Base-by-base conservation (phyloP, 495 filamentous ascomycete species). In the Bombardia bombarda region DNA sequence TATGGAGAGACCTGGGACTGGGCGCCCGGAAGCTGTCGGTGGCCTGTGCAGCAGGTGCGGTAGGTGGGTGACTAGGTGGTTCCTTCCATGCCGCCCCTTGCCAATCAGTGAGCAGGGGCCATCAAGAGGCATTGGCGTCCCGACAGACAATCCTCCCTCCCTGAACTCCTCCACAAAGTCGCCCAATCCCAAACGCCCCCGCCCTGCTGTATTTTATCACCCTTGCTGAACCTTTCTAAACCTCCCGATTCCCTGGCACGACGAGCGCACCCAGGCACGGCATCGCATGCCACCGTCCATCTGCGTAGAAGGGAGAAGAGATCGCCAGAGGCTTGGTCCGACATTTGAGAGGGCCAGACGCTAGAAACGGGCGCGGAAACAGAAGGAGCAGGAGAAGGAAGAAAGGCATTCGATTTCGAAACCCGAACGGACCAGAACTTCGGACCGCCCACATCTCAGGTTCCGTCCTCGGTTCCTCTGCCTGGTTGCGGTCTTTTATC, bases 111-210 rank as follows among this genome's bases (percentile, higher is more conserved):
- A 23, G 36, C 36, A 32, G 30, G 43, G 36, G 23, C 43, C 43
- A 40, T 31, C 36, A 34, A 46, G 37, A 46, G 28, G 43, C 43
- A 37, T 38, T 46, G 30, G 43, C 43, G 32, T 43, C 41, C 41
- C 31, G 41, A 43, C 31, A 36, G 41, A 14, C 14, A n/a, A n/a
- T 21, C 7, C 43, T 23, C 23, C 41, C 24, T 18, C 34, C 43
- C 25, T 45, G 31, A 45, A 37, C 19, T 22, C 30, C 7, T 30
- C 33, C 26, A 21, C 26, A 32, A 40, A 32, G 23, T 26, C 25
- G 10, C 23, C 43, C 43, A 46, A 46, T 46, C 36, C 43, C 43
- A 40, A 40, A 40, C 43, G 35, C 24, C 43, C 43, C 37, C 36
- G 20, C 36, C 32, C 20, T 45, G 21, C 34, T 40, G 25, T 33